Base-by-base conservation (phyloP, 2,329 filamentous ascomycete genomes). In the Whalleya microplaca region DNA sequence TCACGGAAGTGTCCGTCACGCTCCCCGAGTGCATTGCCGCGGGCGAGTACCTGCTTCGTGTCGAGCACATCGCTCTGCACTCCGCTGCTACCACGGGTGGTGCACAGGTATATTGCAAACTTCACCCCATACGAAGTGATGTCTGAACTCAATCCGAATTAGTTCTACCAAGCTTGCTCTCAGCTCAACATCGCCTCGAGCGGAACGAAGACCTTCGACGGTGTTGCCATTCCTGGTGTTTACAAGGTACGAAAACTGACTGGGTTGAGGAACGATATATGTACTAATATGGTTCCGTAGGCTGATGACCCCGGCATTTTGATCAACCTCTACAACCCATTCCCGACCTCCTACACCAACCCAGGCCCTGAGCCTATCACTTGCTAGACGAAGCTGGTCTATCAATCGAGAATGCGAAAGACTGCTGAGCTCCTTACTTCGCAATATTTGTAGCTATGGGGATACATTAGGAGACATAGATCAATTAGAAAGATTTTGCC, bases 51-150 rank as follows among this genome's bases (percentile, higher is more conserved):
- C 65, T 73, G n/a, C 62, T 74, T 3, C 70, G 72, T 21, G 68
- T 66, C 19, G 72, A 74, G 60, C 72, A 74, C 45, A 67, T 73
- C 32, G 71, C 58, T 7, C 62, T 74, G 7, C 72, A 74, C 47
- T 65, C 62, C 23, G 69, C 72, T 2, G 58, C 63, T 1, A 54
- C 3, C 19, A 62, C 61, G 7, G 62, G 65, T 32, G 69, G 69
- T 48, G 71, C 71, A 21, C 69, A 69, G 59, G 65, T 68, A 62
- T n/a, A 55, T 37, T 16, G 23, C 23, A 9, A 27, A 27, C 9
- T 27, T 9, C 23, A 4, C 9, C 23, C 23, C 4, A 27, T 27
- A 4, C 23, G 9, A 27, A 27, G 4, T 9, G 23, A 27, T 27
- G 9, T 4, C 23, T 27, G 23, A 27, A 27, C 23, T 9, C 4